Evolutionary conservation across 139 green algal species (phyloP).

Genomic region (Tetradesmus lagerheimii): DNA sequence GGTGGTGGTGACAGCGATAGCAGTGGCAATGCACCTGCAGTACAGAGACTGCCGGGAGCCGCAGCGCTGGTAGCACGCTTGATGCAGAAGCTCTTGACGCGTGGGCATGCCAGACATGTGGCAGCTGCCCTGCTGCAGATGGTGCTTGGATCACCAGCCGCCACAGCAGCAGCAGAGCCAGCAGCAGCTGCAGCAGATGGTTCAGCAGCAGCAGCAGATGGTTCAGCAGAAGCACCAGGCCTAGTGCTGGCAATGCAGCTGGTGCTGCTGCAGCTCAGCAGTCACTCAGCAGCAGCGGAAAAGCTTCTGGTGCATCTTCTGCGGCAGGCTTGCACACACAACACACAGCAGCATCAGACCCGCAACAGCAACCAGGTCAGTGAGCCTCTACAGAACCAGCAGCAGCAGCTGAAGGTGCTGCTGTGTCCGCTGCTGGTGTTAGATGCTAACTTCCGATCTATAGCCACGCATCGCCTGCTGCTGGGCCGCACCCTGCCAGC

Average conservation of each 20-base stretch:
- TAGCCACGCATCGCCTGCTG: neutral
- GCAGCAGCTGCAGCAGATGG: constrained; percentile 26
- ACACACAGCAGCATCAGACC: neutral
- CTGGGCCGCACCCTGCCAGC: constrained; percentile 10
- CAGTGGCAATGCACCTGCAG: neutral
- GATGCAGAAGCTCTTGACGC: constrained; percentile 32
- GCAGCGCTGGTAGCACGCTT: constrained; percentile 3
- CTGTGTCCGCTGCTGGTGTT: neutral
- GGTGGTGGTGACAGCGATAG: neutral
- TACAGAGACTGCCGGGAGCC: neutral
- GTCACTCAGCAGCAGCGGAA: constrained; percentile 34
- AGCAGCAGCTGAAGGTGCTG: neutral
- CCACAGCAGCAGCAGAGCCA: neutral
- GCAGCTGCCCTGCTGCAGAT: constrained; percentile 13
- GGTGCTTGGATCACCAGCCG: neutral
- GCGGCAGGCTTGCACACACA: neutral
- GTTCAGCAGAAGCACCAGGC: neutral
- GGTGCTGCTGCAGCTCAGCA: constrained; percentile 16
- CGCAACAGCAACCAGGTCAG: neutral
- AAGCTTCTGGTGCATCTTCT: constrained; percentile 47
- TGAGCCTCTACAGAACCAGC: constrained; percentile 18
- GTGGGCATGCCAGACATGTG: constrained; percentile 14
- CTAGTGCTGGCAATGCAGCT: constrained; percentile 10
- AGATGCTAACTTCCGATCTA: neutral
- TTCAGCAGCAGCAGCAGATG: neutral